These are phyloP conservation scores for Vigna hirtella DNA, from an alignment of 306 rosid genomes.

Conservation along the genomic window DNA sequence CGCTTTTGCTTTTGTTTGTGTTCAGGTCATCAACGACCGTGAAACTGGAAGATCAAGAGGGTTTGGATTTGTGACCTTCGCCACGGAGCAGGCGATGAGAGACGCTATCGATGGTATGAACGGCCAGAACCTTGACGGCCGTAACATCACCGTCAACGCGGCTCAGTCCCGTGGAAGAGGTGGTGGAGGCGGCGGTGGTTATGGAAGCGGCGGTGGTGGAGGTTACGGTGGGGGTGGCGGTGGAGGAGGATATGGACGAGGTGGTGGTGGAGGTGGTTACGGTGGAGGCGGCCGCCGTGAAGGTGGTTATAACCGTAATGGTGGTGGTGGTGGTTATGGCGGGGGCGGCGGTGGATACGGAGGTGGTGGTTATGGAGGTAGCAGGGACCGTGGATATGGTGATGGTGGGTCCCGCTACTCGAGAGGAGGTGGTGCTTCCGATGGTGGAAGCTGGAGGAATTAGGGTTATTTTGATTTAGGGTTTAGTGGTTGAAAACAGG, in stretches of 20 bases:
- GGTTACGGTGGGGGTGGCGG: not conserved
- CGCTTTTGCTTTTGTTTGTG: not conserved
- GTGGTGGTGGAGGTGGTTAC: slow-evolving; percentile 41
- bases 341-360: slow-evolving; percentile 33
- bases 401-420: slow-evolving; percentile 57
- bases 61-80: slow-evolving; percentile 89
- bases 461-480: slow-evolving; percentile 5
- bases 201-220: slow-evolving; percentile 61
- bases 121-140: slow-evolving; percentile 86
- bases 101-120: slow-evolving; percentile 91
- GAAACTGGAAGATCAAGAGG: slow-evolving; percentile 97
- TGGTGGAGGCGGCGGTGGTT: slow-evolving; percentile 52
- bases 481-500: not conserved
- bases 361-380: slow-evolving; percentile 57
- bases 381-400: slow-evolving; percentile 51
- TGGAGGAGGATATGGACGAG: slow-evolving; percentile 45
- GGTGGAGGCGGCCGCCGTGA: slow-evolving; percentile 43
- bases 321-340: slow-evolving; percentile 43
- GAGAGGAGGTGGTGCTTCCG: slow-evolving; percentile 62
- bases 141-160: slow-evolving; percentile 91
- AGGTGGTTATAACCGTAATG: slow-evolving; percentile 40
- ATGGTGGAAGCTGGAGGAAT: slow-evolving; percentile 80
- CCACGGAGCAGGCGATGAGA: slow-evolving; percentile 74
- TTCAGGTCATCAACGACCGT: slow-evolving; percentile 85
- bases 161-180: slow-evolving; percentile 86